Evolutionary conservation across 2,329 filamentous ascomycete genomes (phyloP).

Genomic region (Shiraia sp.): DNA sequence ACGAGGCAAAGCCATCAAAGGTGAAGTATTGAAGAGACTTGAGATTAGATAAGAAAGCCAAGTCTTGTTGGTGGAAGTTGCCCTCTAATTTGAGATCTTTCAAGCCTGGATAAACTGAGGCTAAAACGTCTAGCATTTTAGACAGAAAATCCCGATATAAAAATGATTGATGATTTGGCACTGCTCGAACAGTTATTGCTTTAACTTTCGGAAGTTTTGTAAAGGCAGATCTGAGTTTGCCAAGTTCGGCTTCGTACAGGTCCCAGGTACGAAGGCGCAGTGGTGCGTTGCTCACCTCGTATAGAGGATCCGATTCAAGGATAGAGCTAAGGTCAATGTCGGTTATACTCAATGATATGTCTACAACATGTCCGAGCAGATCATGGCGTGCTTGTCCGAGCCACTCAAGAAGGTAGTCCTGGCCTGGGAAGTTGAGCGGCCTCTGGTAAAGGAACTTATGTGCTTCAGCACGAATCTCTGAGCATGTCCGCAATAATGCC

Average conservation of each 20-base stretch:
- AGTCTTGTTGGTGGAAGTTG: conserved; percentile 26
- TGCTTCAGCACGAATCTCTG: conserved; percentile 30
- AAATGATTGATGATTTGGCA: conserved; percentile 22
- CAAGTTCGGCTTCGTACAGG: conserved; percentile 29
- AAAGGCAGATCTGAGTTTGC: conserved; percentile 17
- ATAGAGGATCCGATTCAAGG: conserved; percentile 5
- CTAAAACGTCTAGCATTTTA: conserved; percentile 18
- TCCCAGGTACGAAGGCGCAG: conserved; percentile 25
- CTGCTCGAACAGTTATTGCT: conserved; percentile 22
- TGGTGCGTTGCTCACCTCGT: background rate
- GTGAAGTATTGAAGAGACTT: conserved; percentile 22
- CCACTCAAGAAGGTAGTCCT: conserved; percentile 28
- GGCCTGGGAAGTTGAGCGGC: conserved; percentile 28
- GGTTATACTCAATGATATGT: conserved; percentile 27
- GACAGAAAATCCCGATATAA: conserved; percentile 31
- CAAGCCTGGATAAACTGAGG: conserved; percentile 19
- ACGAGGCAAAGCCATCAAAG: conserved; percentile 32
- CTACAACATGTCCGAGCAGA: conserved; percentile 20
- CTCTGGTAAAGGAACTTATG: conserved; percentile 36
- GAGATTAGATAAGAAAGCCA: conserved; percentile 22
- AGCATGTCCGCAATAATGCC: conserved; percentile 29
- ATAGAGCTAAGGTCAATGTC: conserved; percentile 34
- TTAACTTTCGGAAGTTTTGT: conserved; percentile 20
- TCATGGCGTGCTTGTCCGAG: conserved; percentile 15
- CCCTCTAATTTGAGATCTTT: conserved; percentile 24